Evolutionary conservation across 2,329 filamentous ascomycete species (phyloP), one percentile per base, ranked within the genome.

Genomic region (Monilinia laxa): DNA sequence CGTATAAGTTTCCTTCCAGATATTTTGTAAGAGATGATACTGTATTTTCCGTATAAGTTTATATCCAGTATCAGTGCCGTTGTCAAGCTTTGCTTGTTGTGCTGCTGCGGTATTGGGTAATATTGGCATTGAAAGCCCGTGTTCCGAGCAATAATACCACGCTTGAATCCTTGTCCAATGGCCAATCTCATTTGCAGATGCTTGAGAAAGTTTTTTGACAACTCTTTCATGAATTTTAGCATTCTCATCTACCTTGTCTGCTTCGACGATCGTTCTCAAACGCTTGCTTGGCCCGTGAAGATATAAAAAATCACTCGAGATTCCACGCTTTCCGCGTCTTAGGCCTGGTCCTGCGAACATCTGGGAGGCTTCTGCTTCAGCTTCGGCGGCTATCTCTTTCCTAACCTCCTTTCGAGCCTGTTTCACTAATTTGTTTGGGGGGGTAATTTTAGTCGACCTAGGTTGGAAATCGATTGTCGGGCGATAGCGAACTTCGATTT

Each of bases 91-190:
- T n/a, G 51, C 62, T 51, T 64, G 62, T 38, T 64, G 62, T 47
- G 62, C 62, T 23, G 62, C 51, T 23, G 28, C 40, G 7, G 51
- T 64, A 20, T 16, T 47, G 28, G 62, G 62, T 47, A 64, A n/a
- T 20, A 45, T 20, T 10, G 53, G 52, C 40, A 51, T 4, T 7
- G 14, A 20, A 31, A 64, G 28, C 1, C 52, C 40, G 23, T 64
- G 40, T 18, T 42, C 20, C 40, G 31, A 20, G 53, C 62, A 64
- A 31, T 47, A 64, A 35, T 64, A 42, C 62, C 62, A 57, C 38
- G 51, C 62, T 49, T 64, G 62, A 5, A 64, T 64, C 45, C 62
- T 56, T 51, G 62, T 64, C 62, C 62, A 64, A 10, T 56, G 40
- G 9, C 52, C 52, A 47, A 64, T 11, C n/a, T 62, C 49, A 54